Evolutionary conservation across 2,329 filamentous ascomycete species (phyloP).

Genomic region (Penicillium sp.): DNA sequence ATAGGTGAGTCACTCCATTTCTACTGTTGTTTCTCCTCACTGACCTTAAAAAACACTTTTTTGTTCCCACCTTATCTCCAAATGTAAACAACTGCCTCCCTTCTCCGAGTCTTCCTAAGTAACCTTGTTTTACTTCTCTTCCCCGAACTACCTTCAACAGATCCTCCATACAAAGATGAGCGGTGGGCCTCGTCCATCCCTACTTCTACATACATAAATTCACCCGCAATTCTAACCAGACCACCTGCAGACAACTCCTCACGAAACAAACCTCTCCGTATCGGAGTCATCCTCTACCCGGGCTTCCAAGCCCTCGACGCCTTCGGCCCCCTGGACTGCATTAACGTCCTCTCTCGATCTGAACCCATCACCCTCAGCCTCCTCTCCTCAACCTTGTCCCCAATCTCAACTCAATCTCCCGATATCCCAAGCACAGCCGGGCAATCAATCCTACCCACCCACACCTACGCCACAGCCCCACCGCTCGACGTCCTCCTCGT

Average conservation of each 20-base stretch:
- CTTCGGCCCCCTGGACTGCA: constrained; percentile 54
- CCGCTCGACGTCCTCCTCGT: constrained; percentile 67
- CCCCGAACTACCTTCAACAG: neutral
- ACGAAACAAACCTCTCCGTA: constrained; percentile 9
- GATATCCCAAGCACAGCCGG: constrained; percentile 31
- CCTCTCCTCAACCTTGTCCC: constrained; percentile 37
- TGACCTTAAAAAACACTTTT: too few relatives aligned
- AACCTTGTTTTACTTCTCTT: neutral
- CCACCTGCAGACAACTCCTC: neutral
- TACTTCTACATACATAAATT: neutral
- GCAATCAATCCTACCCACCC: constrained; percentile 52
- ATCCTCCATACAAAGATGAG: neutral
- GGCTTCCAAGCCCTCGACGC: constrained; percentile 50
- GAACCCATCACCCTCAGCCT: constrained; percentile 34
- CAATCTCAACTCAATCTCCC: constrained; percentile 37
- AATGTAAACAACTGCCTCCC: neutral
- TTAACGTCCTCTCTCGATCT: constrained; percentile 38
- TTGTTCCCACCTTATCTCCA: neutral
- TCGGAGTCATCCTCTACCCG: constrained; percentile 41
- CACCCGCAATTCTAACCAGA: neutral
- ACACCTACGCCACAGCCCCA: constrained; percentile 59
- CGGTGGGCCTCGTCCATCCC: neutral
- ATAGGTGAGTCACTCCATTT: neutral
- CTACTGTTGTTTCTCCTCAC: neutral
- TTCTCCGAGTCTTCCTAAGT: neutral